Percentiles rank a stretch among this genome's conserved stretches.
Conservation (phyloP, 129 eudicot genomes). For the Saposhnikovia divaricata region DNA sequence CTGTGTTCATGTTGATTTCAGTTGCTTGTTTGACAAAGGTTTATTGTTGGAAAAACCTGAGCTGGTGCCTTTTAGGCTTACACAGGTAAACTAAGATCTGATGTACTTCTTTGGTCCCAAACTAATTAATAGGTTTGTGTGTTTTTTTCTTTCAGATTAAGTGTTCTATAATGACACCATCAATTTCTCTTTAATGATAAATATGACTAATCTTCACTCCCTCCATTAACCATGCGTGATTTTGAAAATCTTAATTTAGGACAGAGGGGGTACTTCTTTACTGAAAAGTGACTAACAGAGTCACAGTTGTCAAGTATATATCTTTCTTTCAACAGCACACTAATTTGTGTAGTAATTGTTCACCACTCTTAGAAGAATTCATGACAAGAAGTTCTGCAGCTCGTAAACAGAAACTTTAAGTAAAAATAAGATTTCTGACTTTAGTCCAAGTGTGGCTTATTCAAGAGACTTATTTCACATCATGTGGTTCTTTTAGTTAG, state of each 20-base stretch:
- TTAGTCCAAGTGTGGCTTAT: neutral
- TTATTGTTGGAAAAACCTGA: conserved; percentile 91
- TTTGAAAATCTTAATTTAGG: neutral
- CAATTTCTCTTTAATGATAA: neutral
- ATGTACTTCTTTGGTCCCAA: neutral
- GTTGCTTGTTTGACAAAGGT: conserved; percentile 98
- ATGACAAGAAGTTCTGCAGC: neutral
- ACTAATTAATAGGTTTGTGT: neutral
- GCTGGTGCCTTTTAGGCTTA: conserved; percentile 94
- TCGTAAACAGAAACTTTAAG: neutral
- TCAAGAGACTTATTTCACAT: neutral
- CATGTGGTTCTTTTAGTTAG: conserved; percentile 3
- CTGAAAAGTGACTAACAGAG: neutral
- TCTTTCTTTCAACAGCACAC: conserved; percentile 2
- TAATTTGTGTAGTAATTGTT: neutral
- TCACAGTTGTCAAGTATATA: neutral
- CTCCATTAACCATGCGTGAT: neutral
- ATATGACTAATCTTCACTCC: neutral
- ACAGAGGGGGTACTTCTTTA: neutral
- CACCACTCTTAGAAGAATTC: neutral
- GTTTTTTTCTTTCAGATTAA: neutral
- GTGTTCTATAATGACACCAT: neutral
- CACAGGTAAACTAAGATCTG: conserved; percentile 52
- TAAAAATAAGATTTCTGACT: neutral
- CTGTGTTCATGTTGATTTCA: conserved; percentile 98